Conservation (phyloP, 1,284 basidiomycete species). For the Erythrobasidium hasegawianum region DNA sequence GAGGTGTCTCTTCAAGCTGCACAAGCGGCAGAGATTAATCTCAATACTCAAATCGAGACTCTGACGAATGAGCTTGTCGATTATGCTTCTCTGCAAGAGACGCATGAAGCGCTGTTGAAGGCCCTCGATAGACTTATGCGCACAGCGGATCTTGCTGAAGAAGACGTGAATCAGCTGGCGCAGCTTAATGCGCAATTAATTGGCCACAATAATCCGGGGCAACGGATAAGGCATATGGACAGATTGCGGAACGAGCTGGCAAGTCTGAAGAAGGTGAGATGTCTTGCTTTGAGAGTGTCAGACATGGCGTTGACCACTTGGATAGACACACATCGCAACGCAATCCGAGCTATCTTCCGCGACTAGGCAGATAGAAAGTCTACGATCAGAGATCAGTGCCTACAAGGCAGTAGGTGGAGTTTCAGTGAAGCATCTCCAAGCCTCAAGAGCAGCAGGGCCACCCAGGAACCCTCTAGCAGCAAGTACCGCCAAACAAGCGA, state of each 20-base stretch:
- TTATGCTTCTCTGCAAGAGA: slow-evolving; percentile 23
- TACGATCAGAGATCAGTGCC: slow-evolving; percentile 17
- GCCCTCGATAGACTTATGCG: slow-evolving; percentile 21
- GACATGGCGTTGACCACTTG: too few species aligned
- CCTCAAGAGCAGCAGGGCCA: background rate
- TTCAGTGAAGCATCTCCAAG: slow-evolving; percentile 26
- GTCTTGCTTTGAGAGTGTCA: too few species aligned
- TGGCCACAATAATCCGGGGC: slow-evolving; percentile 32
- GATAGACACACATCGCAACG: slow-evolving; percentile 10
- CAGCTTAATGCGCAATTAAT: slow-evolving; percentile 27
- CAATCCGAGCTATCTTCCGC: slow-evolving; percentile 23
- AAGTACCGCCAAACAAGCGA: background rate
- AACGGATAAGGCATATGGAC: slow-evolving; percentile 31
- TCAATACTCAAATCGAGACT: slow-evolving; percentile 7
- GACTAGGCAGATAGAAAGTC: slow-evolving; percentile 10
- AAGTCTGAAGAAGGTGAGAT: slow-evolving; percentile 34
- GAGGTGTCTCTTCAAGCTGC: background rate
- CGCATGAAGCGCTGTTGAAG: slow-evolving; percentile 19
- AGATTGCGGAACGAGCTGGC: slow-evolving; percentile 28
- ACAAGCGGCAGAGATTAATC: slow-evolving; percentile 5
- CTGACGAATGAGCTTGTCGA: slow-evolving; percentile 24
- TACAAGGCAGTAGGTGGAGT: slow-evolving; percentile 19
- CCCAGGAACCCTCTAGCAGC: background rate
- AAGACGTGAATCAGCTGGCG: slow-evolving; percentile 26
- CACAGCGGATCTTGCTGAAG: slow-evolving; percentile 31